phyloP scores from a whole-genome alignment of 1,284 basidiomycete species.

The Tausonia pullulans region DNA sequence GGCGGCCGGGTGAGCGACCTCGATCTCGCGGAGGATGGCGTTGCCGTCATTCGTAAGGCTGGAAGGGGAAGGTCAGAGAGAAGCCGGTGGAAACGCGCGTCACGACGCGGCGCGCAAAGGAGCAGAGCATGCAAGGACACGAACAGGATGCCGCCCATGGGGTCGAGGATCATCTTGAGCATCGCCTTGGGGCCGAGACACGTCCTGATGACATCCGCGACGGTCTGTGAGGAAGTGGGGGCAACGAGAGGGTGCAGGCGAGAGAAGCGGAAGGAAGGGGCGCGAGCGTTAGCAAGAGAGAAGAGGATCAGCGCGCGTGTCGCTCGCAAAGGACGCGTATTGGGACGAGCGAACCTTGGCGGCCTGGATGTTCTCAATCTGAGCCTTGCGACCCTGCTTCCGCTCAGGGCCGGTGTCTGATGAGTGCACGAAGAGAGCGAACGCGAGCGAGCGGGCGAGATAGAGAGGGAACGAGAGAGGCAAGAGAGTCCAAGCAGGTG shows the following conservation, averaged over 20 bases:
- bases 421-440: neutral
- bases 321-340: neutral
- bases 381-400: constrained; percentile 87
- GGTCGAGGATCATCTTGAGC: constrained; percentile 99
- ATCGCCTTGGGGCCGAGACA: constrained; percentile 96
- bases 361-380: constrained; percentile 93
- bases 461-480: neutral
- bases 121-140: constrained; percentile 27
- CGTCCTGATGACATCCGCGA: constrained; percentile 96
- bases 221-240: constrained; percentile 49
- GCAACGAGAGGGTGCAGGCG: neutral
- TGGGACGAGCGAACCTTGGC: constrained; percentile 58
- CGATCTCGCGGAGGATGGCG: constrained; percentile 92
- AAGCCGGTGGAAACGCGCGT: neutral
- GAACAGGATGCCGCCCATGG: constrained; percentile 91
- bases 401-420: constrained; percentile 85
- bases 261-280: neutral
- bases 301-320: constrained; percentile 6
- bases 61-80: neutral
- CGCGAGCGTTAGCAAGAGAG: neutral
- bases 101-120: too few relatives aligned
- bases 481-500: neutral
- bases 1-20: constrained; percentile 94
- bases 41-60: constrained; percentile 97
- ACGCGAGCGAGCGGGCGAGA: neutral